Base-by-base conservation (phyloP, 2,329 filamentous ascomycete species). In the Cytospora mali region DNA sequence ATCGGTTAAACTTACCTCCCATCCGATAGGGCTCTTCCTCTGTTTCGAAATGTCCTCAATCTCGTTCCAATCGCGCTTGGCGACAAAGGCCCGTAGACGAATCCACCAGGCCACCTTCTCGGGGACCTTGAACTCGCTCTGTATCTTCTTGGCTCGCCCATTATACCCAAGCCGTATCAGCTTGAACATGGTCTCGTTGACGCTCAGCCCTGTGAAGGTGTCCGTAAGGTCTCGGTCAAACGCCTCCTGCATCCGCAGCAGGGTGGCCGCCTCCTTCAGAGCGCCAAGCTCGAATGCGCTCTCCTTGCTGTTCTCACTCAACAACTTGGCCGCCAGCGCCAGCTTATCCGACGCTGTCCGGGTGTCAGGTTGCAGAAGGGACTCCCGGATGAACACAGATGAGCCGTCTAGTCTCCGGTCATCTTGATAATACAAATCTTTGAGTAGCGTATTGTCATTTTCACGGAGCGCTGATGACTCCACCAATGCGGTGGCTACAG, bases 351-450 rank as follows among this genome's bases (percentile, higher is more conserved):
- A 84, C 6, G 91, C 84, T 0, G 87, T 88, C 35, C 88, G 83
- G 28, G 87, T 80, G 66, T 90, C 87, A 0, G 87, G 82, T 71
- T 95, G 91, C 5, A 83, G 78, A 9, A 99, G 80, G 0, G 93
- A 91, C 76, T 99, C 94, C 23, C 87, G 86, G 16, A 99, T 80
- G 64, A 98, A 90, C 2, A 99, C 87, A 62, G 92, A 90, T 0
- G 94, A 91, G 3, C 95, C 93, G 67, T 98, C 95, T 6, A 93
- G 80, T 4, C 93, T 87, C 6, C 94, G 87, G 73, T 99, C 95
- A 70, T 98, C 95, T 77, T 98, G 95, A 74, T 99, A 99, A 78
- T 95, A 99, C 4, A 99, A 81, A 72, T 98, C 95, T 71, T 98
- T 99, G 28, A 99, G 85, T 25, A 99, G 76, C 0, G 85, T 83